phyloP scores from a whole-genome alignment of 192 early-diverging fungal species.

The Gryganskiella cystojenkinii region DNA sequence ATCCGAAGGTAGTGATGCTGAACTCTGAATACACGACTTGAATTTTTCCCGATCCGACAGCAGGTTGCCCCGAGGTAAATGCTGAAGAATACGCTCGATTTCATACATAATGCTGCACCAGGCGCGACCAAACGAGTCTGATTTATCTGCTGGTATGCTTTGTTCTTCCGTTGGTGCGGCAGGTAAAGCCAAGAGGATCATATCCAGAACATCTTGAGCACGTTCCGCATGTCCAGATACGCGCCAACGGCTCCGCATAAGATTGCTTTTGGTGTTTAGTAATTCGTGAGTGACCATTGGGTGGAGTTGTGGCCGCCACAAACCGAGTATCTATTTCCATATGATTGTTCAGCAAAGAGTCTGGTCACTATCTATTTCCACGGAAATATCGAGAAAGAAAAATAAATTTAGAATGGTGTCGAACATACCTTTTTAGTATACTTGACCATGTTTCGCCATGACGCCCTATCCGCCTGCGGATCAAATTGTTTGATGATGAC shows the following conservation, averaged over 20 bases:
- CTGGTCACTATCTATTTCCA: too few species aligned
- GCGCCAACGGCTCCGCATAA: slow-evolving; percentile 35
- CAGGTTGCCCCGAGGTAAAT: not conserved
- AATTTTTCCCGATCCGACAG: slow-evolving; percentile 5
- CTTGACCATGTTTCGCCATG: slow-evolving; percentile 9
- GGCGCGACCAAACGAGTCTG: not conserved
- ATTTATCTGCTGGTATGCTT: too few species aligned
- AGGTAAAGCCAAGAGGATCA: slow-evolving; percentile 21
- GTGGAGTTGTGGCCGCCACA: slow-evolving; percentile 19
- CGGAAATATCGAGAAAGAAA: too few species aligned
- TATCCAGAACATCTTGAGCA: slow-evolving; percentile 27
- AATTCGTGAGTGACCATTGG: slow-evolving; percentile 17
- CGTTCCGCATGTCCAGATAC: slow-evolving; percentile 4
- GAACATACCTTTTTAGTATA: slow-evolving; percentile 37
- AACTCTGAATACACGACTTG: not conserved
- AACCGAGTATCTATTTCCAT: slow-evolving; percentile 22
- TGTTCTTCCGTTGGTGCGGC: not conserved
- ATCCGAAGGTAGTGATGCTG: not conserved
- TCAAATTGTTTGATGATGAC: slow-evolving; percentile 43
- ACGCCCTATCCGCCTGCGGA: slow-evolving; percentile 1
- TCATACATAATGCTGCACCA: slow-evolving; percentile 33
- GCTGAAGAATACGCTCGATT: slow-evolving; percentile 12
- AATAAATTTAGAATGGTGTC: too few species aligned
- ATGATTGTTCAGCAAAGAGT: too few species aligned
- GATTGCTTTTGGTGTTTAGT: slow-evolving; percentile 13